Conservation (phyloP, 352 stramenopile genomes). For the Globisporangium carolinianum region DNA sequence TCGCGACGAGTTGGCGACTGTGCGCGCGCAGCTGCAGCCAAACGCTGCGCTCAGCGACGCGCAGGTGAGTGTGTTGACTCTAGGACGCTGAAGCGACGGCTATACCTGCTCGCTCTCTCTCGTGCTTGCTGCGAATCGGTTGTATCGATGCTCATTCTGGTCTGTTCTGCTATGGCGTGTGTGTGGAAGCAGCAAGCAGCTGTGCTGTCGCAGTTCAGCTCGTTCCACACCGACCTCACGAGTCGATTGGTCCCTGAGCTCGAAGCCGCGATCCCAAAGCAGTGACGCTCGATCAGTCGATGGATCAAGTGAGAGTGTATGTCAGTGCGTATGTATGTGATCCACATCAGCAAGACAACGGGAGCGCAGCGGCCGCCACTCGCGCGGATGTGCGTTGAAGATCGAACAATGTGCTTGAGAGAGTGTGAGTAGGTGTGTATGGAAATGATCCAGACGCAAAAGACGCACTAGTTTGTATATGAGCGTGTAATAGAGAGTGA, state of each 20-base stretch:
- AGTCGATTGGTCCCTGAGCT: conserved; percentile 23
- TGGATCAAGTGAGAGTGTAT: too few species aligned
- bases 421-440: background rate
- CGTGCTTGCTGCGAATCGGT: too few species aligned
- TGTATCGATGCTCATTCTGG: too few species aligned
- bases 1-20: conserved; percentile 28
- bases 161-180: too few species aligned
- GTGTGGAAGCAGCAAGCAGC: conserved; percentile 1
- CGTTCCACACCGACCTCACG: conserved; percentile 24
- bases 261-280: conserved; percentile 6
- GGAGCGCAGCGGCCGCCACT: too few species aligned
- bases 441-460: background rate
- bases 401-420: too few species aligned
- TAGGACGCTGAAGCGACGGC: too few species aligned
- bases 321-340: too few species aligned
- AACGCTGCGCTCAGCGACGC: conserved; percentile 24
- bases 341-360: too few species aligned
- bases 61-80: conserved; percentile 11
- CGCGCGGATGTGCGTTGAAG: too few species aligned
- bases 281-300: conserved; percentile 3
- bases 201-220: conserved; percentile 14
- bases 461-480: background rate
- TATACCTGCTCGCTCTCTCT: background rate
- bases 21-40: conserved; percentile 36
- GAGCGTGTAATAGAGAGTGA: too few species aligned